Evolutionary conservation across 768 basidiomycete species (phyloP).

Genomic region (Coprinopsis sp.): DNA sequence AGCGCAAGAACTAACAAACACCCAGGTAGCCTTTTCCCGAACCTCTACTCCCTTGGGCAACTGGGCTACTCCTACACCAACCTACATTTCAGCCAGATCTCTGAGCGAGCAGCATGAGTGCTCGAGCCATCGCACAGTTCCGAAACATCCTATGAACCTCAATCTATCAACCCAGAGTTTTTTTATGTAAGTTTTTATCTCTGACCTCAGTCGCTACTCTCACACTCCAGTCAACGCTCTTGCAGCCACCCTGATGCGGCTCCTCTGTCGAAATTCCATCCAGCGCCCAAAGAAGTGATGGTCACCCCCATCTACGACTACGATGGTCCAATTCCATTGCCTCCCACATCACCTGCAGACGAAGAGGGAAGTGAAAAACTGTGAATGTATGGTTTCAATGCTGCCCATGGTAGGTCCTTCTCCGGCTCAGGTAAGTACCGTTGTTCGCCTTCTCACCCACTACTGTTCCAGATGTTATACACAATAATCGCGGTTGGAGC

Average conservation of each 20-base stretch:
- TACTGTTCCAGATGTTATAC: background rate
- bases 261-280: conserved; percentile 5
- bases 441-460: too few species aligned
- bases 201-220: background rate
- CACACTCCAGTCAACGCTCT: background rate
- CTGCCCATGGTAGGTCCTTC: background rate
- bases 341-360: background rate
- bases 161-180: conserved; percentile 2
- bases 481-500: background rate
- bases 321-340: background rate
- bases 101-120: background rate
- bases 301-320: conserved; percentile 9
- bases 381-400: background rate
- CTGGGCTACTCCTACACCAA: too few species aligned
- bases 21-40: too few species aligned
- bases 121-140: background rate
- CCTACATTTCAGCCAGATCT: too few species aligned
- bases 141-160: background rate
- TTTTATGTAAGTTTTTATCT: background rate
- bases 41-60: too few species aligned
- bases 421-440: too few species aligned
- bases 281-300: conserved; percentile 8
- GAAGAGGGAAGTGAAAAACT: background rate
- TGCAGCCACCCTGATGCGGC: conserved; percentile 5
- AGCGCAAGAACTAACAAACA: too few species aligned